Conservation (phyloP, 2,329 filamentous ascomycete genomes). For the Chrysoporthe cubensis region DNA sequence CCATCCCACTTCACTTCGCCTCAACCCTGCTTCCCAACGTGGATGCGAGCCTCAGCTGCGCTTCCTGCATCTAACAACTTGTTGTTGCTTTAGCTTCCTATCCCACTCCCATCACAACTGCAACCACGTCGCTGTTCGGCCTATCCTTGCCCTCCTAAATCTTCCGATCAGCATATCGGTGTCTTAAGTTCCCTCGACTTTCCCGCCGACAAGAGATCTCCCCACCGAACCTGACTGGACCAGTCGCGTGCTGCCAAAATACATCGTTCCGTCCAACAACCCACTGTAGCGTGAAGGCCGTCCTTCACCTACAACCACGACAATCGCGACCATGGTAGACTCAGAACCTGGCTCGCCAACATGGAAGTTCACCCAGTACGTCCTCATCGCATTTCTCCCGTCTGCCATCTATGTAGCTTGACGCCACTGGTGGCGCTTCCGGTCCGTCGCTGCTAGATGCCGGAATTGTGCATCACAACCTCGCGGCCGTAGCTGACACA, state of each 20-base stretch:
- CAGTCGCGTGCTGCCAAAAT: constrained; percentile 14
- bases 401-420: neutral
- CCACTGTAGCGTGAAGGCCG: constrained; percentile 34
- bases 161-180: constrained; percentile 20
- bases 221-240: constrained; percentile 19
- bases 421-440: neutral
- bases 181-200: constrained; percentile 19
- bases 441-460: neutral
- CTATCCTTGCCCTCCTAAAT: constrained; percentile 20
- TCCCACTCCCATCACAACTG: constrained; percentile 3
- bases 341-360: constrained; percentile 91
- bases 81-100: constrained; percentile 27
- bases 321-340: constrained; percentile 82
- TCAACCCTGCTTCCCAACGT: constrained; percentile 8
- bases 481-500: constrained; percentile 33
- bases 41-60: constrained; percentile 18
- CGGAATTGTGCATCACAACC: constrained; percentile 1
- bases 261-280: constrained; percentile 17
- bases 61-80: constrained; percentile 23
- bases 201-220: constrained; percentile 11
- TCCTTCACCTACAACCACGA: constrained; percentile 34
- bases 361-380: constrained; percentile 99
- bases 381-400: constrained; percentile 33
- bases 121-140: neutral
- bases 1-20: constrained; percentile 11